Evolutionary conservation across 2,329 filamentous ascomycete genomes (phyloP).

Genomic region (Fusarium nematophilum): DNA sequence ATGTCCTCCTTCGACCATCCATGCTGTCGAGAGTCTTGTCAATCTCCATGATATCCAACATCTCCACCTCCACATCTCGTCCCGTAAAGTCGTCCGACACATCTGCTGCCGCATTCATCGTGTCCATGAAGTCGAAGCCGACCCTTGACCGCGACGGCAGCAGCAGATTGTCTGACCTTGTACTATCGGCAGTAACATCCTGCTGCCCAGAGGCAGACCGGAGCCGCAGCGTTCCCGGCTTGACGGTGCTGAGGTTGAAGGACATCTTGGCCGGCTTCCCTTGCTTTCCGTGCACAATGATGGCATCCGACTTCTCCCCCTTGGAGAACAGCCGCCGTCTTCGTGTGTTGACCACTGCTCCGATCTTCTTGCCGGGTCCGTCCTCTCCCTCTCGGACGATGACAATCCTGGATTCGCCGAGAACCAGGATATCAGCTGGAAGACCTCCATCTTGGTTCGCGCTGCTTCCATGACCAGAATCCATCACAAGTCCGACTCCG

Average conservation of each 20-base stretch:
- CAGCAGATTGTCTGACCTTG: conserved; percentile 37
- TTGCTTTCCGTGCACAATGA: conserved; percentile 64
- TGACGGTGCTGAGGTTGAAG: conserved; percentile 63
- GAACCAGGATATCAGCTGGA: conserved; percentile 64
- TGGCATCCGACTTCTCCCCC: conserved; percentile 60
- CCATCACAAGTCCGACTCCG: conserved; percentile 60
- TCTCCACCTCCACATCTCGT: conserved; percentile 68
- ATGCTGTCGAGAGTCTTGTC: conserved; percentile 68
- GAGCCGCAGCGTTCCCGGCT: conserved; percentile 51
- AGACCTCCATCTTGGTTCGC: conserved; percentile 52
- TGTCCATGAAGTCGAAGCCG: conserved; percentile 64
- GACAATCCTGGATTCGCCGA: conserved; percentile 67
- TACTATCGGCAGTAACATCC: conserved; percentile 27
- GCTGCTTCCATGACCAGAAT: conserved; percentile 44
- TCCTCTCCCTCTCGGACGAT: conserved; percentile 66
- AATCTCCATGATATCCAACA: conserved; percentile 74
- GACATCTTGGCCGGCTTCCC: conserved; percentile 53
- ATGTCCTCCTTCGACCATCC: conserved; percentile 61
- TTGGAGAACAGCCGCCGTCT: conserved; percentile 51
- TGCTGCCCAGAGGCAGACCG: conserved; percentile 45
- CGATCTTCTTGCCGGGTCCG: conserved; percentile 56
- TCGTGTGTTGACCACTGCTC: conserved; percentile 50
- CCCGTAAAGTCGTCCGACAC: conserved; percentile 59
- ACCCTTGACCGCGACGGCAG: conserved; percentile 47
- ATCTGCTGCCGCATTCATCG: conserved; percentile 65